Percentiles rank a stretch among this genome's conserved stretches.
phyloP scores from a whole-genome alignment of 768 basidiomycete species.

The Chalciporus chontae region DNA sequence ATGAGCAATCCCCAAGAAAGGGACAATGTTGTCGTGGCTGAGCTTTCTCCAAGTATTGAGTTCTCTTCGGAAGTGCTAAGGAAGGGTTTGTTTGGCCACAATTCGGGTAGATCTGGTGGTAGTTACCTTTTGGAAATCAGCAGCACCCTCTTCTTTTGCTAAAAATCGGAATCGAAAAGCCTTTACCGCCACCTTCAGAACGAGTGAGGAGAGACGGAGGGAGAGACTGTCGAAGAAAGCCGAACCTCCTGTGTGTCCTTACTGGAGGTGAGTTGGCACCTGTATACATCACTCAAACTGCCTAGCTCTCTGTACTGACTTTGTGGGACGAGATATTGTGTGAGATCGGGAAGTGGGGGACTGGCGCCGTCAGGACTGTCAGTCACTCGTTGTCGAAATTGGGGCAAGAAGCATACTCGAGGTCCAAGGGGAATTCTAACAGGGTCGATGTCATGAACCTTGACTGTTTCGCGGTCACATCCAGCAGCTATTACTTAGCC shows the following conservation, averaged over 20 bases:
- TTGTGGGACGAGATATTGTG: not conserved
- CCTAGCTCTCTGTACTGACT: conserved; percentile 3
- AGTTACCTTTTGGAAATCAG: not conserved
- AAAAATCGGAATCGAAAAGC: conserved; percentile 12
- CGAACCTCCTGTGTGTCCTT: not conserved
- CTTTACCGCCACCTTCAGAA: conserved; percentile 17
- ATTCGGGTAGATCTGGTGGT: not conserved
- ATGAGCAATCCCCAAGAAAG: conserved; percentile 20
- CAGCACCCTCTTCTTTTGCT: not conserved
- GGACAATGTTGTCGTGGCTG: conserved; percentile 22
- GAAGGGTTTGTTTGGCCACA: not conserved
- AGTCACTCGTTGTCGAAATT: not conserved
- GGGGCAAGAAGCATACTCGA: not conserved
- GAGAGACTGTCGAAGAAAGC: not conserved
- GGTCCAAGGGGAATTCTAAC: not conserved
- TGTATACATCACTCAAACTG: conserved; percentile 13
- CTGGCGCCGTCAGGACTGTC: not conserved
- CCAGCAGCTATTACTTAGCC: not conserved
- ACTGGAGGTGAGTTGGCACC: conserved; percentile 1
- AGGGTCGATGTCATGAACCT: not conserved
- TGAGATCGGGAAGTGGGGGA: too few relatives aligned
- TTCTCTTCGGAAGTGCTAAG: conserved; percentile 18
- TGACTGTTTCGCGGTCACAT: not conserved
- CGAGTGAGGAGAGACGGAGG: not conserved
- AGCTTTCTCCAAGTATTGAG: conserved; percentile 23